Conservation (phyloP, 805 yeast genomes). For the Henningerozyma blattae region DNA sequence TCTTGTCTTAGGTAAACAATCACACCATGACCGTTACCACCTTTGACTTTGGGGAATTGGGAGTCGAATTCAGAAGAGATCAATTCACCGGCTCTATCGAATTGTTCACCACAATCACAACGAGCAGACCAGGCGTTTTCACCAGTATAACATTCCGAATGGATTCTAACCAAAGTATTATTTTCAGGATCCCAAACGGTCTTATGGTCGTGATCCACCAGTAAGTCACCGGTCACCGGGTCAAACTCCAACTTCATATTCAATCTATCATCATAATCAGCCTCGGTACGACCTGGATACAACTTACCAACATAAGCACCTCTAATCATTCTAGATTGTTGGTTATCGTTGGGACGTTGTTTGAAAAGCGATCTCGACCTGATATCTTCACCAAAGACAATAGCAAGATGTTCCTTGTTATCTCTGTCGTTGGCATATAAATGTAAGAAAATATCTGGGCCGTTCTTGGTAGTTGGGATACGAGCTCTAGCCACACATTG, state of each 20-base stretch:
- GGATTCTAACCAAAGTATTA: constrained; percentile 69
- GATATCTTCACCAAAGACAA: constrained; percentile 89
- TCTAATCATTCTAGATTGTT: constrained; percentile 91
- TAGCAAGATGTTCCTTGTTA: constrained; percentile 89
- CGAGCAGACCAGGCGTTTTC: constrained; percentile 99
- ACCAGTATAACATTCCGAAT: constrained; percentile 96
- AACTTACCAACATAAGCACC: constrained; percentile 92
- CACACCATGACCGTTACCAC: constrained; percentile 77
- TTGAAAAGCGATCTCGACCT: constrained; percentile 64
- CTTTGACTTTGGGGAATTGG: constrained; percentile 24
- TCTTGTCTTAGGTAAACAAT: constrained; percentile 94
- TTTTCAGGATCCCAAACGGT: constrained; percentile 20
- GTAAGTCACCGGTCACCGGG: constrained; percentile 24
- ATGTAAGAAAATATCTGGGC: constrained; percentile 89
- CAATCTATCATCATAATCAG: constrained; percentile 45
- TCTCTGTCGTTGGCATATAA: constrained; percentile 78
- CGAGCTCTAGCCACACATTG: constrained; percentile 88
- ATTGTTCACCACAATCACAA: constrained; percentile 98
- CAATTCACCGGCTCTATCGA: constrained; percentile 90
- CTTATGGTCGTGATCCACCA: constrained; percentile 6
- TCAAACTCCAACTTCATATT: constrained; percentile 32
- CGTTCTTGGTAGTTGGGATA: constrained; percentile 93
- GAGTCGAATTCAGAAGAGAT: constrained; percentile 36
- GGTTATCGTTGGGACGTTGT: constrained; percentile 55
- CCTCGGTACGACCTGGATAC: constrained; percentile 70